phyloP scores from a whole-genome alignment of 2,329 filamentous ascomycete species.

The Neocucurbitaria cava region DNA sequence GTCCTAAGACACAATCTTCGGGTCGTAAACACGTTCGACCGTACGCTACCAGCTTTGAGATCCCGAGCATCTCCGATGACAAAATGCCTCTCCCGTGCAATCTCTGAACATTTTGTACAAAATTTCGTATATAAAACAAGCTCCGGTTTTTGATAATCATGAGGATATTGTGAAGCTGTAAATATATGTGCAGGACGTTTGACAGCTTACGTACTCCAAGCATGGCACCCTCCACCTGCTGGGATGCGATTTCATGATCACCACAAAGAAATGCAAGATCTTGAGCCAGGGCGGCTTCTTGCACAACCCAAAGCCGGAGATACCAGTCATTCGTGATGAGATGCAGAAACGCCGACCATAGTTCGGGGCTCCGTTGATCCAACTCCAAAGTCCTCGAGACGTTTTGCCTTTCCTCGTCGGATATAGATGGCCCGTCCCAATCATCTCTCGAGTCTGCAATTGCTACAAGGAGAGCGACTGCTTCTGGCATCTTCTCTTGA shows the following conservation, averaged over 20 bases:
- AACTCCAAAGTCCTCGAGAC: not conserved
- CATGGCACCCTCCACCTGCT: too few relatives aligned
- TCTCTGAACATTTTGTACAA: not conserved
- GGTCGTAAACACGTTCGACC: not conserved
- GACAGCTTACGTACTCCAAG: too few relatives aligned
- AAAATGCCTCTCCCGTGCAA: too few relatives aligned
- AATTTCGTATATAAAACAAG: not conserved
- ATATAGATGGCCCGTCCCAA: too few relatives aligned
- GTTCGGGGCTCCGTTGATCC: not conserved
- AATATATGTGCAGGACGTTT: too few relatives aligned
- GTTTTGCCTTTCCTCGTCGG: not conserved
- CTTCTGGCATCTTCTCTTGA: not conserved
- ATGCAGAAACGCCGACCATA: not conserved
- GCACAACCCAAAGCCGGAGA: slow-evolving; percentile 5
- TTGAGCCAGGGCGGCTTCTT: slow-evolving; percentile 5
- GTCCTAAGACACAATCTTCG: slow-evolving; percentile 2
- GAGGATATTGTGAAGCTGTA: too few relatives aligned
- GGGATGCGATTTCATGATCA: not conserved
- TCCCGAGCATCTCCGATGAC: too few relatives aligned
- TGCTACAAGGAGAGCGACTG: too few relatives aligned
- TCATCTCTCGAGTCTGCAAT: too few relatives aligned
- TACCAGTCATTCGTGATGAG: slow-evolving; percentile 8
- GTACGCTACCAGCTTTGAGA: too few relatives aligned
- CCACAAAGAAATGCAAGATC: slow-evolving; percentile 6
- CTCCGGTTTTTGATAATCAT: too few relatives aligned